Evolutionary conservation across 2,329 filamentous ascomycete genomes (phyloP), one percentile per base, ranked within the genome.

Genomic region (Fusarium sp.): DNA sequence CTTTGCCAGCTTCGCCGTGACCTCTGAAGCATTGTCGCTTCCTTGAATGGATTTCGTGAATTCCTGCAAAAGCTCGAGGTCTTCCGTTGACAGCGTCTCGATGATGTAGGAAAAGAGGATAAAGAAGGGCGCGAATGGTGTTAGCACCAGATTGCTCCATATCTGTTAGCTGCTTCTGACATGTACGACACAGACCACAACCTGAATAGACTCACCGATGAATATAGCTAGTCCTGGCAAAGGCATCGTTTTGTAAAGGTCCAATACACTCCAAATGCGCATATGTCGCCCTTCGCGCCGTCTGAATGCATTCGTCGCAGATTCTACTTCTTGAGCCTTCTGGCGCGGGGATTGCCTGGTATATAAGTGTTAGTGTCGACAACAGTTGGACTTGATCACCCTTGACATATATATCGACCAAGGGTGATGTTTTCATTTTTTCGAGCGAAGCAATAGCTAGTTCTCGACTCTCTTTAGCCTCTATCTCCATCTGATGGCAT

Each of bases 41-140:
- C 83, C 82, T 60, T 85, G 82, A 3, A 91, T 83, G 3, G 86
- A 89, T n/a, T 79, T 76, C 47, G 87, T 84, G 69, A 91, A 91
- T 3, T 85, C 82, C 34, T 84, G 82, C 1, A 92, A 81, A 1
- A 85, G 82, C 27, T 79, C 73, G 6, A 92, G 81, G 67, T 92
- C 89, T 20, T 80, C 78, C 22, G 83, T 78, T 6, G 85, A 82
- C 4, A 80, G 84, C 0, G 86, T 85, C 72, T 90, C 86, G 46
- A 88, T 84, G 56, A 87, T 80, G 63, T 86, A 84, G 73, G 85
- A 87, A 76, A 90, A 89, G 24, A 89, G 79, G 25, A 88, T 84
- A 56, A 88, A 87, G 72, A 88, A 88, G 1, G 87, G 87, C 1
- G 86, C 84, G 71, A 90, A 89, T 0, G 87, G 88, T 5, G 85